Percentiles rank a stretch among this genome's conserved stretches.
Evolutionary conservation across 331 rosid species (phyloP).

Genomic region (Stylosanthes scabra): DNA sequence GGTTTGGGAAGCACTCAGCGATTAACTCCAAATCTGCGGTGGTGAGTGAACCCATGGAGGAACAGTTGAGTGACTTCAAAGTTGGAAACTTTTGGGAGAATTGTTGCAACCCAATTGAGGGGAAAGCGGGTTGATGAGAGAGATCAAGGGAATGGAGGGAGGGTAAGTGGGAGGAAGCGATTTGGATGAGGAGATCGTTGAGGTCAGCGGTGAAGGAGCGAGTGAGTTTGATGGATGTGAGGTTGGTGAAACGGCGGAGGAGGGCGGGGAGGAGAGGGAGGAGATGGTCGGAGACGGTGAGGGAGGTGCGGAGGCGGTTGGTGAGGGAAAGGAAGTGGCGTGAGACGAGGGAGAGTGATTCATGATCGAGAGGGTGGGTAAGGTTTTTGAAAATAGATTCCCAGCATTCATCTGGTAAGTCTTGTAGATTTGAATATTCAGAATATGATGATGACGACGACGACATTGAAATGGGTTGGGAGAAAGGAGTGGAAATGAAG

Average conservation of each 20-base stretch:
- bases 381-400: constrained; percentile 45
- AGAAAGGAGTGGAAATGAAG: no score
- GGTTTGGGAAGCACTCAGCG: constrained; percentile 49
- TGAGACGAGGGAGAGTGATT: constrained; percentile 54
- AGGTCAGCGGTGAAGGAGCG: no score
- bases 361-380: constrained; percentile 34
- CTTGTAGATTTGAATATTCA: not conserved
- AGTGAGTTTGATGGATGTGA: constrained; percentile 39
- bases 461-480: not conserved
- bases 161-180: constrained; percentile 46
- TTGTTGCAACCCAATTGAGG: constrained; percentile 37
- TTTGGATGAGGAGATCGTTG: constrained; percentile 35
- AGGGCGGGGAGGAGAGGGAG: constrained; percentile 46
- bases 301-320: constrained; percentile 41
- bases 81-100: constrained; percentile 37
- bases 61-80: constrained; percentile 50
- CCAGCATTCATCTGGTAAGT: constrained; percentile 62
- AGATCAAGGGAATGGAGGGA: constrained; percentile 51
- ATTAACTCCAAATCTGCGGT: constrained; percentile 45
- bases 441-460: not conserved
- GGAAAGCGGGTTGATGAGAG: constrained; percentile 41
- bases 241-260: constrained; percentile 43
- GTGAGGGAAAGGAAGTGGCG: constrained; percentile 55
- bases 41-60: constrained; percentile 31
- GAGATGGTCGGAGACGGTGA: constrained; percentile 37